These are phyloP conservation scores for Raphanus sativus DNA, from an alignment of 345 rosid genomes.

Conservation along the genomic window DNA sequence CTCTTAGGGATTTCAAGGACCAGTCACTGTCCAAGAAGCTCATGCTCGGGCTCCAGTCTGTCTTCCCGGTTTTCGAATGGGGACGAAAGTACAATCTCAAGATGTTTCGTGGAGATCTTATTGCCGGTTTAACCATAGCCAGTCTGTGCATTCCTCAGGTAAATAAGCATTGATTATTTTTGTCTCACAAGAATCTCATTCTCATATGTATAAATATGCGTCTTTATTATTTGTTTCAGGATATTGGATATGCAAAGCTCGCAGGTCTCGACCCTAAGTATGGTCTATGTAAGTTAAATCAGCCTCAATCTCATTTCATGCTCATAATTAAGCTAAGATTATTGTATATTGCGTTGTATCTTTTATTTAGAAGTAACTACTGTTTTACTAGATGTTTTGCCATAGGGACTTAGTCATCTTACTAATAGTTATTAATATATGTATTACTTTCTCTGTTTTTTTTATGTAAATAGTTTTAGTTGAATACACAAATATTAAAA, in stretches of 20 bases:
- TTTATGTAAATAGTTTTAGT: too few relatives aligned
- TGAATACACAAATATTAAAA: too few relatives aligned
- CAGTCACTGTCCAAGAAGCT: slow-evolving; percentile 59
- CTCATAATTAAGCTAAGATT: neutral
- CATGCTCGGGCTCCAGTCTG: slow-evolving; percentile 61
- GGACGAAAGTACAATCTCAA: slow-evolving; percentile 52
- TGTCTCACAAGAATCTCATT: slow-evolving; percentile 14
- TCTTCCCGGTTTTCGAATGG: slow-evolving; percentile 82
- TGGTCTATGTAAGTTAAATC: slow-evolving; percentile 69
- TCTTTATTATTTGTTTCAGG: slow-evolving; percentile 44
- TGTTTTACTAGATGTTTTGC: too few relatives aligned
- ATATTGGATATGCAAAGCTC: slow-evolving; percentile 86
- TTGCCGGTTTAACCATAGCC: slow-evolving; percentile 88
- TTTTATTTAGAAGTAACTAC: neutral
- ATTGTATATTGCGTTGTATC: neutral
- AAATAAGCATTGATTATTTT: neutral
- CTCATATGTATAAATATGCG: neutral
- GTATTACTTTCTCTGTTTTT: too few relatives aligned
- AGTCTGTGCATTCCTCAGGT: slow-evolving; percentile 98
- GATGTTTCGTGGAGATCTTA: slow-evolving; percentile 68
- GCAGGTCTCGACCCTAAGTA: slow-evolving; percentile 71
- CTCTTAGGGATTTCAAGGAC: slow-evolving; percentile 77
- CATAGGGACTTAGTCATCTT: too few relatives aligned
- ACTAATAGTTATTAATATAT: too few relatives aligned
- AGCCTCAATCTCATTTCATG: neutral